Conservation (phyloP, 2,329 filamentous ascomycete species). For the Sclerotinia borealis region DNA sequence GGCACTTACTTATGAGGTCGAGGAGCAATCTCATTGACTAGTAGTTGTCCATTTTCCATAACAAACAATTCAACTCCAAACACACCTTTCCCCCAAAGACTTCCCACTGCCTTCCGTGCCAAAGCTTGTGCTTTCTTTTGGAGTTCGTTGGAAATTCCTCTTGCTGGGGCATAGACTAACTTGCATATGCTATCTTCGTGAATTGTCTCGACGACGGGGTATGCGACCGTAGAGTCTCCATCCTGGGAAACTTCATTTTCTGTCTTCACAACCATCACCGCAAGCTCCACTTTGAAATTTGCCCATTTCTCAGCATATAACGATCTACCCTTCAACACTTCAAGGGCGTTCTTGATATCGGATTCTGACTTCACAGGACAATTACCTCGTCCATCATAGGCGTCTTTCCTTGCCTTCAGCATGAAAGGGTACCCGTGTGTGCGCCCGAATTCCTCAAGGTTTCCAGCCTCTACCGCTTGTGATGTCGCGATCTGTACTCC, state of each 20-base stretch:
- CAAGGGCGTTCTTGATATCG: conserved; percentile 60
- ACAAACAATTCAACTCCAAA: conserved; percentile 98
- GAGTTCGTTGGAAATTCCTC: conserved; percentile 56
- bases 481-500: conserved; percentile 68
- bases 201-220: conserved; percentile 87
- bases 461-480: conserved; percentile 48
- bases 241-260: conserved; percentile 50
- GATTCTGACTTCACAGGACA: conserved; percentile 54
- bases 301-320: conserved; percentile 71
- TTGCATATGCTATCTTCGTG: conserved; percentile 96
- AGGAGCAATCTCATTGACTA: conserved; percentile 49
- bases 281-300: conserved; percentile 77
- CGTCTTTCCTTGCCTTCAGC: conserved; percentile 85
- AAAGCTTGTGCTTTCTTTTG: conserved; percentile 65
- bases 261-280: conserved; percentile 91
- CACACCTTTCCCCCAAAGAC: conserved; percentile 81
- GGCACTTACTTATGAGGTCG: conserved; percentile 21
- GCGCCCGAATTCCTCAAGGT: conserved; percentile 55
- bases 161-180: conserved; percentile 79
- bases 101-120: conserved; percentile 71
- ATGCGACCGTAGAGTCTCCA: conserved; percentile 56
- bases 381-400: conserved; percentile 85
- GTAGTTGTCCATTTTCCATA: conserved; percentile 60
- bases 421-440: conserved; percentile 78
- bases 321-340: conserved; percentile 61